These are phyloP conservation scores for Hypoxylon sp. DNA, from an alignment of 2,329 filamentous ascomycete genomes.

Conservation along the genomic window DNA sequence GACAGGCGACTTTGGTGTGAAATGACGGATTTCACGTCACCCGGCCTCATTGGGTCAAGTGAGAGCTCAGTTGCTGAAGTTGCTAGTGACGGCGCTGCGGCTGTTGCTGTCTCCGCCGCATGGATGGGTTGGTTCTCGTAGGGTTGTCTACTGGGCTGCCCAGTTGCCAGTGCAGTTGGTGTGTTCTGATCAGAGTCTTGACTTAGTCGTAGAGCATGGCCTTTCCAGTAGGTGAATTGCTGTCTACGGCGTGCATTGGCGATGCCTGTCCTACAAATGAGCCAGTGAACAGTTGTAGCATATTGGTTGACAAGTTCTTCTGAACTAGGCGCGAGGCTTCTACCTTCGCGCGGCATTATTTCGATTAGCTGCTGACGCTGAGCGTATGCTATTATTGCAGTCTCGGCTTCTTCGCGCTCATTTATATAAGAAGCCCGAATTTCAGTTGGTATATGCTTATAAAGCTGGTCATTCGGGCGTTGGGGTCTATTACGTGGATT, in stretches of 20 bases:
- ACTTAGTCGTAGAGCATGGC: constrained; percentile 26
- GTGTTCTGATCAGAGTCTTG: neutral
- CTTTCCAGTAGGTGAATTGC: constrained; percentile 38
- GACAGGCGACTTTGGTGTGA: constrained; percentile 24
- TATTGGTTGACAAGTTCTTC: neutral
- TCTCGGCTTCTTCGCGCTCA: constrained; percentile 26
- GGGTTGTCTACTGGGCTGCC: neutral
- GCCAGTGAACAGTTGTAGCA: constrained; percentile 23
- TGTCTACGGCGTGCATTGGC: constrained; percentile 36
- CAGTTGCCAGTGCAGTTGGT: neutral
- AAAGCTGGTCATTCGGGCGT: constrained; percentile 28
- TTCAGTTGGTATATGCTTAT: constrained; percentile 16
- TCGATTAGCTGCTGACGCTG: constrained; percentile 5
- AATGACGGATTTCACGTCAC: neutral
- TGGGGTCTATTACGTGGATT: constrained; percentile 37
- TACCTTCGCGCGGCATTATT: neutral
- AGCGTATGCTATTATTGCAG: constrained; percentile 20
- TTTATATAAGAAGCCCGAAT: neutral
- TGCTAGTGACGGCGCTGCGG: neutral
- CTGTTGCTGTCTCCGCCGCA: neutral
- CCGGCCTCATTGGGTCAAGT: neutral
- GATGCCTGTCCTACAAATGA: constrained; percentile 30
- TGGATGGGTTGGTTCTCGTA: neutral
- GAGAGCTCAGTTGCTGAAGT: neutral
- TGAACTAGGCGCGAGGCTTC: neutral